Percentiles rank a stretch among this genome's conserved stretches.
Evolutionary conservation across 1,139 yeast species (phyloP).

Genomic region (Taphrina confusa): DNA sequence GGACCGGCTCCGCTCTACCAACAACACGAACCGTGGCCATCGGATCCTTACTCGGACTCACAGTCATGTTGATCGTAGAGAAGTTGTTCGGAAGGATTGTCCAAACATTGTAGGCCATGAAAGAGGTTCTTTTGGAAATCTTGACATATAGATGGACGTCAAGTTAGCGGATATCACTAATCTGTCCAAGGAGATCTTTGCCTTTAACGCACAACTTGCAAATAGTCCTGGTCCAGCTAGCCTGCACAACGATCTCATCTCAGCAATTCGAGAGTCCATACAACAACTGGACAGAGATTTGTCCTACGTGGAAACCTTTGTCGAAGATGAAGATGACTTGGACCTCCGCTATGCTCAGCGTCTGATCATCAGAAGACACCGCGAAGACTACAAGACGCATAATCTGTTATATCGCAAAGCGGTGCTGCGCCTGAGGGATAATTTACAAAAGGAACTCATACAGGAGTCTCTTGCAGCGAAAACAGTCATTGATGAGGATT

Average conservation of each 20-base stretch:
- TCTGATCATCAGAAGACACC: not conserved
- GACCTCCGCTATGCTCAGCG: slow-evolving; percentile 2
- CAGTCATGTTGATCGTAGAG: too few species aligned
- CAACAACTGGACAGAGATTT: slow-evolving; percentile 17
- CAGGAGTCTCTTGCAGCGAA: slow-evolving; percentile 1
- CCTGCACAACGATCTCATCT: slow-evolving; percentile 13
- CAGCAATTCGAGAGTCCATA: slow-evolving; percentile 23
- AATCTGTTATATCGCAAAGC: slow-evolving; percentile 12
- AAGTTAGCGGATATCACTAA: slow-evolving; percentile 5
- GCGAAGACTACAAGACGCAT: slow-evolving; percentile 18
- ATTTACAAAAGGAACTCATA: slow-evolving; percentile 1
- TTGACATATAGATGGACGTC: too few species aligned
- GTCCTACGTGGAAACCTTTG: slow-evolving; percentile 5
- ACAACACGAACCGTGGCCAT: too few species aligned
- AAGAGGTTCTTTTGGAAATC: too few species aligned
- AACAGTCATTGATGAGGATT: not conserved
- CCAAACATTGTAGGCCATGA: too few species aligned
- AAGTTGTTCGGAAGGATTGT: too few species aligned
- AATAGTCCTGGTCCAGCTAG: slow-evolving; percentile 18
- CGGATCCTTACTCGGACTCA: too few species aligned
- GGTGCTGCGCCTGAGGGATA: slow-evolving; percentile 8
- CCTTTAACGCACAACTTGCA: slow-evolving; percentile 6
- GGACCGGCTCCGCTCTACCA: slow-evolving; percentile 1
- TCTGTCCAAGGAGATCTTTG: slow-evolving; percentile 9
- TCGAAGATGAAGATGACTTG: slow-evolving; percentile 21